Conservation (phyloP, 2,329 filamentous ascomycete species). For the Davidsoniella eucalypti region DNA sequence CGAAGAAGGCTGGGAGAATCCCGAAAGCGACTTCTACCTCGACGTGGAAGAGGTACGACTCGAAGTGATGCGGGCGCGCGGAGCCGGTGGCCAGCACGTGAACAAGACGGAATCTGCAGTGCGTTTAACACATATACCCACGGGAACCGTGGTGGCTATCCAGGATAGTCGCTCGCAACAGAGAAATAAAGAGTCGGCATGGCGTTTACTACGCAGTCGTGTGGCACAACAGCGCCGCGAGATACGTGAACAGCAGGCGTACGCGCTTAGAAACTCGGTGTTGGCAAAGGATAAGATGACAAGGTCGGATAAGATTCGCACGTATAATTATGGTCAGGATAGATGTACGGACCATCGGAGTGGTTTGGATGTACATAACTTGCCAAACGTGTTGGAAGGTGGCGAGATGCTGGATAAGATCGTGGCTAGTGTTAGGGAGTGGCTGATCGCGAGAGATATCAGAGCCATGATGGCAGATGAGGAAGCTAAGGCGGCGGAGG, state of each 20-base stretch:
- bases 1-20: slow-evolving; percentile 56
- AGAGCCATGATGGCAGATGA: slow-evolving; percentile 52
- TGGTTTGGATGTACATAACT: slow-evolving; percentile 60
- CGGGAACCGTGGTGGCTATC: slow-evolving; percentile 73
- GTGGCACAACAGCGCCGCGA: slow-evolving; percentile 68
- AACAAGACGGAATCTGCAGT: slow-evolving; percentile 97
- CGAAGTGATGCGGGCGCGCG: slow-evolving; percentile 83
- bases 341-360: slow-evolving; percentile 80
- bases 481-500: slow-evolving; percentile 22
- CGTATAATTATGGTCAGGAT: slow-evolving; percentile 65
- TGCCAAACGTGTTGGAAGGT: slow-evolving; percentile 66
- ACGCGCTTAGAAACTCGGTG: slow-evolving; percentile 58
- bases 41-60: slow-evolving; percentile 64
- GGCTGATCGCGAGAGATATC: slow-evolving; percentile 62
- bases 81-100: slow-evolving; percentile 92
- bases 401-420: slow-evolving; percentile 53
- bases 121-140: slow-evolving; percentile 77
- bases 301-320: slow-evolving; percentile 82
- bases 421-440: slow-evolving; percentile 61
- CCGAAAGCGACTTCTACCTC: slow-evolving; percentile 81
- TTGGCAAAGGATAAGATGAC: slow-evolving; percentile 70
- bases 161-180: slow-evolving; percentile 86
- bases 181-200: slow-evolving; percentile 74
- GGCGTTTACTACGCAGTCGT: slow-evolving; percentile 67
- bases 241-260: slow-evolving; percentile 65